Conservation (phyloP, 2,329 filamentous ascomycete species). For the Graphium sp. region DNA sequence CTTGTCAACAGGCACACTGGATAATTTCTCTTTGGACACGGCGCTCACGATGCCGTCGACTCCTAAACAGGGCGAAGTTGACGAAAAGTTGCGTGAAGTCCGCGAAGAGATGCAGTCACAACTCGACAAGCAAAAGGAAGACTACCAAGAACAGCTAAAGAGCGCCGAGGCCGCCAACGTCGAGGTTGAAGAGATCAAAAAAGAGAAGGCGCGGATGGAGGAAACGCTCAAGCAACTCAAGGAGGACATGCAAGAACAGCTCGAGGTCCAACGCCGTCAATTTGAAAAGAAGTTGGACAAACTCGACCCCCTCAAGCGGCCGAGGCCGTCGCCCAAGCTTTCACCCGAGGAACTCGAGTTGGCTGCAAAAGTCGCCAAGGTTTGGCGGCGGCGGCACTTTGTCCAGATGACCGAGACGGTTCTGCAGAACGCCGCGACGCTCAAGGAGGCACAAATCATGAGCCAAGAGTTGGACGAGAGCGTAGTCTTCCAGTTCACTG, state of each 20-base stretch:
- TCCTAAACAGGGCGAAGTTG: conserved; percentile 60
- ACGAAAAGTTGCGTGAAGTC: conserved; percentile 56
- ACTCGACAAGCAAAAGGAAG: conserved; percentile 69
- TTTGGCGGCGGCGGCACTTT: conserved; percentile 75
- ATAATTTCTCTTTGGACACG: conserved; percentile 93
- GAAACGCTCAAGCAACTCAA: conserved; percentile 62
- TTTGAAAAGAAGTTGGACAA: conserved; percentile 76
- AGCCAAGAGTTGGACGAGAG: conserved; percentile 89
- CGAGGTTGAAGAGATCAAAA: conserved; percentile 69
- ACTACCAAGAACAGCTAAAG: conserved; percentile 64
- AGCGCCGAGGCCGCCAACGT: conserved; percentile 57
- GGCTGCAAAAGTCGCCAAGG: conserved; percentile 48
- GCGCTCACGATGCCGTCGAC: conserved; percentile 89
- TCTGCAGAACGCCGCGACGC: conserved; percentile 66
- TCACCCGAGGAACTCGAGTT: conserved; percentile 55
- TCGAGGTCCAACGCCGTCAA: conserved; percentile 66
- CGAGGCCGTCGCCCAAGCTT: conserved; percentile 44
- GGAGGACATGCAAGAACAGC: conserved; percentile 73
- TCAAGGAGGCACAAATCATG: conserved; percentile 97
- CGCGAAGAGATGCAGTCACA: conserved; percentile 73
- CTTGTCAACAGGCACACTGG: conserved; percentile 81
- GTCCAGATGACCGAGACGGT: conserved; percentile 89
- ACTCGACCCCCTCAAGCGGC: conserved; percentile 46
- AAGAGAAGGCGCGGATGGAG: conserved; percentile 75
- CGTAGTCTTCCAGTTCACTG: conserved; percentile 86